Evolutionary conservation across 73 alveolate genomes (phyloP).

Genomic region (Paramecium primaurelia): DNA sequence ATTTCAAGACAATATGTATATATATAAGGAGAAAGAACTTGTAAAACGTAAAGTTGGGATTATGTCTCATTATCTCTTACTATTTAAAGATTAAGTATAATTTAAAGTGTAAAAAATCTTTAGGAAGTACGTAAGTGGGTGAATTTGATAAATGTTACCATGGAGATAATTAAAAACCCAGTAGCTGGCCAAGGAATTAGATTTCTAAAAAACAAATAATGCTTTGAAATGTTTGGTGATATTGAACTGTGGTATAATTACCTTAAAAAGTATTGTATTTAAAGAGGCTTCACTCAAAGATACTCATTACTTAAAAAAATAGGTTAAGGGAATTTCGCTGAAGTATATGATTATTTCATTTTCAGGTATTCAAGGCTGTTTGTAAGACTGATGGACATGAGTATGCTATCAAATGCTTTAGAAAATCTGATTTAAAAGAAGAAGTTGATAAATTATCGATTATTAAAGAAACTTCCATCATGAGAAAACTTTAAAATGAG

Average conservation of each 20-base stretch:
- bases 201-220: neutral
- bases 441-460: conserved; percentile 4
- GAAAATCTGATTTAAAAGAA: neutral
- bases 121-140: neutral
- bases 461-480: neutral
- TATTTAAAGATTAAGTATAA: neutral
- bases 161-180: neutral
- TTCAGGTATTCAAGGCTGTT: conserved; percentile 1
- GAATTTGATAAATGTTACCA: neutral
- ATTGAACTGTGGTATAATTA: neutral
- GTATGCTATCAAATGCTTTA: conserved; percentile 12
- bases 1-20: neutral
- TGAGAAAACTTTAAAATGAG: conserved; percentile 26
- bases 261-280: neutral
- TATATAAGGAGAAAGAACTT: neutral
- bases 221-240: conserved; percentile 20
- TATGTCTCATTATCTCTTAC: neutral
- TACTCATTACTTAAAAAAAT: conserved; percentile 44
- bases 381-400: neutral
- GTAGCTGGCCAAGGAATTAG: conserved; percentile 1
- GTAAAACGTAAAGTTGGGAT: neutral
- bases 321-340: conserved; percentile 60
- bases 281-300: conserved; percentile 9
- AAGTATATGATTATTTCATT: neutral
- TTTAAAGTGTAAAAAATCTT: neutral